Conservation (phyloP, 2,329 filamentous ascomycete species). For the Ceratocystis colombiana region DNA sequence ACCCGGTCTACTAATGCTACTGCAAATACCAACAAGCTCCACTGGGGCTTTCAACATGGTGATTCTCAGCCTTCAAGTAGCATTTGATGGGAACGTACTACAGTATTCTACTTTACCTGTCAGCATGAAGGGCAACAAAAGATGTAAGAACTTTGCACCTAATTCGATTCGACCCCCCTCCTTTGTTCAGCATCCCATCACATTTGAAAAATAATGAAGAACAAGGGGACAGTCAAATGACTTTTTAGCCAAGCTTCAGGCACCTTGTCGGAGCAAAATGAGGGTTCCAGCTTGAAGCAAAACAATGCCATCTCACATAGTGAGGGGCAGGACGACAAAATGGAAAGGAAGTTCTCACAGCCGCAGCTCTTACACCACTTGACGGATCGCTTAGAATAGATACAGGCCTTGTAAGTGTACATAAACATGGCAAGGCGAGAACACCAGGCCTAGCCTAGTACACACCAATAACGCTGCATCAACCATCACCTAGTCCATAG, state of each 20-base stretch:
- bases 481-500: background rate
- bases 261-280: background rate
- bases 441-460: background rate
- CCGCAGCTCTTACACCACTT: constrained; percentile 7
- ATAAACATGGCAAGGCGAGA: background rate
- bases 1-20: background rate
- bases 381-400: constrained; percentile 14
- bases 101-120: background rate
- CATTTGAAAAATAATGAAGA: background rate
- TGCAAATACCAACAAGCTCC: background rate
- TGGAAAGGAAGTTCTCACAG: background rate
- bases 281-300: background rate
- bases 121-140: background rate
- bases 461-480: background rate
- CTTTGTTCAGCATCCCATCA: background rate
- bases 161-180: background rate
- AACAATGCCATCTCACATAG: background rate
- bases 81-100: background rate
- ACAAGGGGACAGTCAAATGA: constrained; percentile 6
- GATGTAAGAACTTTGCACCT: constrained; percentile 4
- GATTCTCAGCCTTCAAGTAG: background rate
- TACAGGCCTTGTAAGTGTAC: constrained; percentile 7
- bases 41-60: too few species aligned
- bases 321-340: background rate
- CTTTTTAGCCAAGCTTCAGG: background rate